These are phyloP conservation scores for Seiridium unicorne DNA, from an alignment of 2,329 filamentous ascomycete species.

Conservation along the genomic window DNA sequence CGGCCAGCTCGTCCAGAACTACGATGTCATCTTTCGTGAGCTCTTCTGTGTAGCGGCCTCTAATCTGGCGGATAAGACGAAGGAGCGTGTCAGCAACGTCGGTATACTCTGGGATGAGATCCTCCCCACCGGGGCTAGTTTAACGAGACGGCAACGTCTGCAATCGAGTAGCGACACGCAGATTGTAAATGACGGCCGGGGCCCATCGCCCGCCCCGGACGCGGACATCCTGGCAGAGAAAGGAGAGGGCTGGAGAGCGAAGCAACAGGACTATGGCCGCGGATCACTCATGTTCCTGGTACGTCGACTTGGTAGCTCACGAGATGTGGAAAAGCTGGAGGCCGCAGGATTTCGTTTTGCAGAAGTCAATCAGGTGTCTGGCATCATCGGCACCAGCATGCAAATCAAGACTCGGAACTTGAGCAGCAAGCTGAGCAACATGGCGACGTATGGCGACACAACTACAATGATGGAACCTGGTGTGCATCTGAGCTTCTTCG, in stretches of 20 bases:
- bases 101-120: constrained; percentile 77
- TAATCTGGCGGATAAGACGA: constrained; percentile 67
- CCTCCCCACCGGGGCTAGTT: constrained; percentile 56
- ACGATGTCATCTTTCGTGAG: constrained; percentile 76
- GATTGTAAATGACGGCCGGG: not conserved
- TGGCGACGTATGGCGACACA: constrained; percentile 57
- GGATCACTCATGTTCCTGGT: constrained; percentile 83
- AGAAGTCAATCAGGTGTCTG: constrained; percentile 63
- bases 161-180: constrained; percentile 13
- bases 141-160: constrained; percentile 19
- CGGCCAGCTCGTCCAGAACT: constrained; percentile 62
- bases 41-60: constrained; percentile 79
- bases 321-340: constrained; percentile 63
- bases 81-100: constrained; percentile 59
- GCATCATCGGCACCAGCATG: constrained; percentile 69
- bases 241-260: constrained; percentile 23
- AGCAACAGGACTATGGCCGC: constrained; percentile 51
- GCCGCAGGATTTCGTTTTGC: constrained; percentile 79
- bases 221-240: constrained; percentile 39
- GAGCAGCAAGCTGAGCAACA: constrained; percentile 57
- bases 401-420: constrained; percentile 68
- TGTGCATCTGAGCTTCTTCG: constrained; percentile 59
- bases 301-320: constrained; percentile 54
- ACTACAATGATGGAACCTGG: constrained; percentile 47
- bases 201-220: not conserved